These are phyloP conservation scores for Canavalia ensiformis DNA, from an alignment of 306 rosid genomes.

Conservation along the genomic window DNA sequence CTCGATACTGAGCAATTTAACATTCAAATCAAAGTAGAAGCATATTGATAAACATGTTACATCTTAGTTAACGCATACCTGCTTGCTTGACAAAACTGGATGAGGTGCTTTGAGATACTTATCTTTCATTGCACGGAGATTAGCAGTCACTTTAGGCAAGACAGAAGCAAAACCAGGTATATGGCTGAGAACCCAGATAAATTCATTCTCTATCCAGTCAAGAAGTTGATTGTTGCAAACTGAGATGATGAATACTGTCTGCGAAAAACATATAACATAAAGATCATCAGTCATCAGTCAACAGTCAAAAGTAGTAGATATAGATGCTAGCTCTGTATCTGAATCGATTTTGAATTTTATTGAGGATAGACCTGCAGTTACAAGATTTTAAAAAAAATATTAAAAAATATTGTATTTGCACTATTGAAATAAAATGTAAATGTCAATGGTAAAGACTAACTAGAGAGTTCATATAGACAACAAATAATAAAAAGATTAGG, in stretches of 20 bases:
- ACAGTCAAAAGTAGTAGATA: constrained; percentile 25
- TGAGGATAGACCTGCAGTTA: neutral
- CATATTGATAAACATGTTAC: constrained; percentile 23
- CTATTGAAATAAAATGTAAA: constrained; percentile 12
- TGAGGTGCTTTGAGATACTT: constrained; percentile 76
- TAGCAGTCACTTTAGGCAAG: constrained; percentile 65
- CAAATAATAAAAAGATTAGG: neutral
- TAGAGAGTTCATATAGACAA: neutral
- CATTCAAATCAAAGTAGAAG: constrained; percentile 28
- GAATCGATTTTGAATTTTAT: neutral
- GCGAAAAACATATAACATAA: constrained; percentile 42
- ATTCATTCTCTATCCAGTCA: constrained; percentile 90
- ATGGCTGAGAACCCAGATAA: constrained; percentile 87
- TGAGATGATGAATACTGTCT: constrained; percentile 87
- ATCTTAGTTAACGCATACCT: constrained; percentile 60
- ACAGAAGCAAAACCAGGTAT: constrained; percentile 80
- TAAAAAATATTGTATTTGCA: neutral
- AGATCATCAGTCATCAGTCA: neutral
- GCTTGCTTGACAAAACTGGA: constrained; percentile 59
- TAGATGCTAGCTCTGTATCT: constrained; percentile 9
- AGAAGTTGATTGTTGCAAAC: constrained; percentile 99
- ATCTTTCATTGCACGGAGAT: constrained; percentile 73
- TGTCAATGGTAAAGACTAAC: neutral
- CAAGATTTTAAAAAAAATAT: neutral
- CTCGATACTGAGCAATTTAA: neutral